Base-by-base conservation (phyloP, 768 basidiomycete species). In the Gloeophyllum trabeum region DNA sequence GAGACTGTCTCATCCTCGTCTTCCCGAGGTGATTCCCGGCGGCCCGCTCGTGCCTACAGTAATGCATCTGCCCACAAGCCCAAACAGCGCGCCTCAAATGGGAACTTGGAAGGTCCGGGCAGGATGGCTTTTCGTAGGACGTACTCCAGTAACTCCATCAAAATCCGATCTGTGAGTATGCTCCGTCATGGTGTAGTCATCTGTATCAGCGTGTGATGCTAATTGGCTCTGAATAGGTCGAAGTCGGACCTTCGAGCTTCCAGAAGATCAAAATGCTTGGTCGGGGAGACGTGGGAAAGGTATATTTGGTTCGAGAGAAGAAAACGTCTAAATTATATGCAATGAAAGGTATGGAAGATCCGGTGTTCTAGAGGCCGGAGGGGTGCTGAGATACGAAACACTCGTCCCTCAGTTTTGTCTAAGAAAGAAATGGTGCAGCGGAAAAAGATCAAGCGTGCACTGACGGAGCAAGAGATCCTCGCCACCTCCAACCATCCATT, bases 391-490 rank as follows among this genome's bases (percentile, higher is more conserved):
- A 52, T 28, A 51, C 57, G 64, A 59, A 57, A 62, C 57, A 19
- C 12, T 23, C 16, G n/a, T 34, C 57, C n/a, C n/a, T 55, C 61
- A 94, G 96, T 99, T 19, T 70, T 99, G 35, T 96, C 92, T 40
- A 98, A 98, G 70, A 89, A 86, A 70, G 96, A 99, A 70, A 98
- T 99, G 94, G 93, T 99, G 61, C 91, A 94, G 66, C 80, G 96
- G 54, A 96, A 94, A 69, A 99, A 99, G 72, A 94, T 99, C 68
- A 99, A 99, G 62, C 80, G 96, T 47, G 96, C 94, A 6, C 60
- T 99, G 55, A 97, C 96, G 3, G 96, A 99, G 64, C 96, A 97
- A 67, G 96, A 98, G 63, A 99, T 99, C 51, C 75, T 99, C 34
- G 94, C 94, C 6, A 94, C 93, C 19, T 89, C 96, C 24, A 99